Evolutionary conservation across 1,139 yeast genomes (phyloP).

Genomic region (Taphrina deformans): DNA sequence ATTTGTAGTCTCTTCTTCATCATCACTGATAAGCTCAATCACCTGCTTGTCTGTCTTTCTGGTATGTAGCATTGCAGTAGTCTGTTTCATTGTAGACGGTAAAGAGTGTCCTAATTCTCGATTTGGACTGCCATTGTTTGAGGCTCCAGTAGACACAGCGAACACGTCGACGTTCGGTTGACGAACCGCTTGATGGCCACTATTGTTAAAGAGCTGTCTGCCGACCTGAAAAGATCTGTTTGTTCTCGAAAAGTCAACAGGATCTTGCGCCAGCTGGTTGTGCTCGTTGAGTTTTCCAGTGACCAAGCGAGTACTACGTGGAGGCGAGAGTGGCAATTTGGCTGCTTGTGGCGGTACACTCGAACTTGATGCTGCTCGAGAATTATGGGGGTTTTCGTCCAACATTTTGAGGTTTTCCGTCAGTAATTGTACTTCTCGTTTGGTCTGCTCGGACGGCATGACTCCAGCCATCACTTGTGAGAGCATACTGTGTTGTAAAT

Average conservation of each 20-base stretch:
- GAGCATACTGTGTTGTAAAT: not conserved
- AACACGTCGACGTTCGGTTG: not conserved
- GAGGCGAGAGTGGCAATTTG: not conserved
- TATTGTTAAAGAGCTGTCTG: not conserved
- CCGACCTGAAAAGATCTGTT: not conserved
- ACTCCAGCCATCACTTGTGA: constrained; percentile 6
- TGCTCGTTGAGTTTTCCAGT: constrained; percentile 11
- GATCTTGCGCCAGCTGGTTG: constrained; percentile 8
- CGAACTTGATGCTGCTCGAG: not conserved
- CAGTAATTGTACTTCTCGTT: not conserved
- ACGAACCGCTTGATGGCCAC: not conserved
- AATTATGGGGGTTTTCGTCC: not conserved
- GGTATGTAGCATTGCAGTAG: not conserved
- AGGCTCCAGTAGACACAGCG: not conserved
- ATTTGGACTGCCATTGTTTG: not conserved
- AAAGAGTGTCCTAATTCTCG: not conserved
- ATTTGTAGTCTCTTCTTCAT: not conserved
- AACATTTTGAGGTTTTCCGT: constrained; percentile 2
- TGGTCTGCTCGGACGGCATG: constrained; percentile 18
- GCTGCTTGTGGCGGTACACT: not conserved
- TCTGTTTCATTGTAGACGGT: not conserved
- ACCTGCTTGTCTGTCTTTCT: not conserved
- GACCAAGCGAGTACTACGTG: not conserved
- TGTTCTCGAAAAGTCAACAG: not conserved
- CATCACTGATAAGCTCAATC: constrained; percentile 15